Evolutionary conservation across 441 rosid species (phyloP).

Genomic region (Gossypium gossypioides): DNA sequence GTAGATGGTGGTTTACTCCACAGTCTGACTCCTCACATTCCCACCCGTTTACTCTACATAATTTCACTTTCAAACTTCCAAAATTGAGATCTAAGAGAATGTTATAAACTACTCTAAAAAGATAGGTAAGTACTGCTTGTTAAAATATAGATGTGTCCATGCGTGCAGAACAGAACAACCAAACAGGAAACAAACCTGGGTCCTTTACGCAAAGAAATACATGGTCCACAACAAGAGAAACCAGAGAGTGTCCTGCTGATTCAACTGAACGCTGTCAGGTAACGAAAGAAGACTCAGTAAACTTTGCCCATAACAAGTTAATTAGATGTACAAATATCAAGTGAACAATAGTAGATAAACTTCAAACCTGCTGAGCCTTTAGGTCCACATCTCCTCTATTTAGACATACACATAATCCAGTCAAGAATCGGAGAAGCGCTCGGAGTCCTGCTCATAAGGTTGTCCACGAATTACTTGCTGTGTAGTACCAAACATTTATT

Average conservation of each 20-base stretch:
- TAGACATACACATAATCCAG: slow-evolving; percentile 87
- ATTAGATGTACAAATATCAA: background rate
- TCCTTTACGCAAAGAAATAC: slow-evolving; percentile 91
- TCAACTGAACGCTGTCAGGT: slow-evolving; percentile 56
- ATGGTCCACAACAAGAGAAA: slow-evolving; percentile 89
- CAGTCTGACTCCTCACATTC: background rate
- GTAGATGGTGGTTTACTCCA: background rate
- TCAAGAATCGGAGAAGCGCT: slow-evolving; percentile 88
- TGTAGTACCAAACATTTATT: slow-evolving; percentile 3
- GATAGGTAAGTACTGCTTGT: background rate
- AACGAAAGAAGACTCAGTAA: slow-evolving; percentile 12
- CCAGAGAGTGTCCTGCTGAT: slow-evolving; percentile 86
- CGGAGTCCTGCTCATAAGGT: slow-evolving; percentile 64
- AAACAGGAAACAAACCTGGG: slow-evolving; percentile 52
- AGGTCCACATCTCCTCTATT: slow-evolving; percentile 90
- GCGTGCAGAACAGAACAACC: background rate
- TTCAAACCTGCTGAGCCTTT: slow-evolving; percentile 69
- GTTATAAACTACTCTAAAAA: background rate
- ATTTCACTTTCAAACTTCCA: background rate
- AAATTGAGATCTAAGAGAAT: background rate
- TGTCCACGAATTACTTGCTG: background rate
- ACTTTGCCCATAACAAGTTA: slow-evolving; percentile 10
- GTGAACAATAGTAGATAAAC: background rate
- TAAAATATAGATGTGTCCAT: background rate
- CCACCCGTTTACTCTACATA: background rate